Conservation (phyloP, 2,329 filamentous ascomycete species). For the Penicillium sp. region DNA sequence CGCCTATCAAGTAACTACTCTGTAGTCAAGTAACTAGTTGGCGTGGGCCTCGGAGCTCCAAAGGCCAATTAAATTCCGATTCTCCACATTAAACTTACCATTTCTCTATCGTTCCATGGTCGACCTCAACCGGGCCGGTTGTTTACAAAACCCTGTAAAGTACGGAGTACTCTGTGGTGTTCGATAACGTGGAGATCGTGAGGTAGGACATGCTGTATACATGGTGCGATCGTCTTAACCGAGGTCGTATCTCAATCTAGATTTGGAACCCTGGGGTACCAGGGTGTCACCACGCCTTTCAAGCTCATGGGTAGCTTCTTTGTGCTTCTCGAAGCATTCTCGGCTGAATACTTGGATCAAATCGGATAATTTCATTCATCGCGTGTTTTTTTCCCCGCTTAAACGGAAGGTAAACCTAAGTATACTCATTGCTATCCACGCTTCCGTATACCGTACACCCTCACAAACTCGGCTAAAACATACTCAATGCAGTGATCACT, state of each 20-base stretch:
- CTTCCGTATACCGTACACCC: not conserved
- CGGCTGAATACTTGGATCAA: not conserved
- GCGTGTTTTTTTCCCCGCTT: not conserved
- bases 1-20: not conserved
- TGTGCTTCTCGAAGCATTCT: not conserved
- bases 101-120: not conserved
- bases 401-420: too few relatives aligned
- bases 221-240: not conserved
- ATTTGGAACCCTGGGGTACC: not conserved
- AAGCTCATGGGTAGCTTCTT: not conserved
- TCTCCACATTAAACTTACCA: not conserved
- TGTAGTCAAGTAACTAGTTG: not conserved
- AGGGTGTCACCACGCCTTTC: not conserved
- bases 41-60: not conserved
- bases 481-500: not conserved
- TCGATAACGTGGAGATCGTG: not conserved
- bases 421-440: too few relatives aligned
- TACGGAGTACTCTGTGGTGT: not conserved
- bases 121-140: not conserved
- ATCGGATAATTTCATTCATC: not conserved
- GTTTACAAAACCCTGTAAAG: not conserved
- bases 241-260: not conserved
- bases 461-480: not conserved
- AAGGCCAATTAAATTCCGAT: conserved; percentile 5
- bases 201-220: not conserved